Base-by-base conservation (phyloP, 495 filamentous ascomycete species). In the Neurospora sp. region DNA sequence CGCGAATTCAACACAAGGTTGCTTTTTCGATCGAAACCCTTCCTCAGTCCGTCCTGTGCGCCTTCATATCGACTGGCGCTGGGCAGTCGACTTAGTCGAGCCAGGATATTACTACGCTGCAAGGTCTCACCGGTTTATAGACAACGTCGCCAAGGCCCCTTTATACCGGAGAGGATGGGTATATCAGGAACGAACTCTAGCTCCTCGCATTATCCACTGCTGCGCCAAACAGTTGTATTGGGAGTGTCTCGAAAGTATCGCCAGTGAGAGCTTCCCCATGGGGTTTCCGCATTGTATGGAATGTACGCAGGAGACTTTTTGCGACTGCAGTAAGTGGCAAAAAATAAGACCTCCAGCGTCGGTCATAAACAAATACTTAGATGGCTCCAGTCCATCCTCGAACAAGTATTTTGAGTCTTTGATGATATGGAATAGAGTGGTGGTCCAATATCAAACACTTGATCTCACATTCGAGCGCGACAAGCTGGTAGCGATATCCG, bases 141-240 rank as follows among this genome's bases (percentile, higher is more conserved):
- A 3, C 11, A 59, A 14, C 20, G 23, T 59, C 5, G 23, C 48
- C 0, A 0, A 0, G 11, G 48, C 48, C 20, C 70, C 70, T 9
- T 20, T 74, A 5, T 35, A 72, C 14, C 23, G 14, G 16, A 70
- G 73, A 44, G 73, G 39, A 4, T 74, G 54, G 73, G 44, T 40
- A 18, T 69, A n/a, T 23, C 73, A 74, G 20, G 73, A 74, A 39
- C 46, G 70, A 16, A 16, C 71, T 9, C 48, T 74, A 2, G 38
- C 73, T 27, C 46, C 37, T 8, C 70, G 73, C 0, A 48, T 74
- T 0, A 2, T 74, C 18, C 70, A 74, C 9, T 74, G 39, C n/a
- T 35, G 5, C 6, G 0, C 5, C 18, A 39, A 31, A 1, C 54
- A 74, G 59, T 14, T 72, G 31, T n/a, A 39, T 2, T 72, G 70